These are phyloP conservation scores for Thermothelomyces thermophilus DNA, from an alignment of 2,329 filamentous ascomycete genomes.

Conservation along the genomic window DNA sequence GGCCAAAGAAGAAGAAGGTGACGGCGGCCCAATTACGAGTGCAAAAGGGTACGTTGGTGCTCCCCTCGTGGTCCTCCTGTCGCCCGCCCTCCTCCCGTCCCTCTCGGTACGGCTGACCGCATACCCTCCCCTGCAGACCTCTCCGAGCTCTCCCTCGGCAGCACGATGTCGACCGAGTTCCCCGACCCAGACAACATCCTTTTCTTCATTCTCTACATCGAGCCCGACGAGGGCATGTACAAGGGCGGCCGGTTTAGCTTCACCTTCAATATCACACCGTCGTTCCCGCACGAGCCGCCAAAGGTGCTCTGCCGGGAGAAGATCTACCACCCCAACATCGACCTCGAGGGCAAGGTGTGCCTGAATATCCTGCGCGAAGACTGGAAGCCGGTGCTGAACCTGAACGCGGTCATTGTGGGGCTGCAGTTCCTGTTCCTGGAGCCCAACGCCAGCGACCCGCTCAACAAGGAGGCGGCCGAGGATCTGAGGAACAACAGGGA, in stretches of 20 bases:
- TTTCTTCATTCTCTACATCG: slow-evolving; percentile 74
- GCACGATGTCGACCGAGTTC: slow-evolving; percentile 76
- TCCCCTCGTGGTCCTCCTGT: too few species aligned
- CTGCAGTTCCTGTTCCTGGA: slow-evolving; percentile 97
- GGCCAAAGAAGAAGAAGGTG: slow-evolving; percentile 95
- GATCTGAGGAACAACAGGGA: slow-evolving; percentile 83
- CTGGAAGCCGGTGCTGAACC: slow-evolving; percentile 96
- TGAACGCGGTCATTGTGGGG: slow-evolving; percentile 94
- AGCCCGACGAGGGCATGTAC: slow-evolving; percentile 83
- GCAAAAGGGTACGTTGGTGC: slow-evolving; percentile 69
- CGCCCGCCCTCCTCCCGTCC: not conserved
- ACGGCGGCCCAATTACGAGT: slow-evolving; percentile 92
- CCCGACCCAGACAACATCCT: slow-evolving; percentile 79
- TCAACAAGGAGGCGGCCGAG: slow-evolving; percentile 96
- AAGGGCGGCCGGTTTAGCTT: slow-evolving; percentile 83
- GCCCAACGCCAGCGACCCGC: slow-evolving; percentile 91
- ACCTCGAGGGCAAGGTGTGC: slow-evolving; percentile 95
- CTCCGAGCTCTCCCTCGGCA: slow-evolving; percentile 69
- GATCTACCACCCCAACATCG: slow-evolving; percentile 99
- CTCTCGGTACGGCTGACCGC: slow-evolving; percentile 2
- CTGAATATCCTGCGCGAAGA: slow-evolving; percentile 95
- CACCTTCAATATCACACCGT: slow-evolving; percentile 85
- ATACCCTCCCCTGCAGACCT: slow-evolving; percentile 50
- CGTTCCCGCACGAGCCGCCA: slow-evolving; percentile 94
- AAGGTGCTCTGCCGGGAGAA: slow-evolving; percentile 97